Conservation (phyloP, 306 rosid species). For the Malus orientalis region DNA sequence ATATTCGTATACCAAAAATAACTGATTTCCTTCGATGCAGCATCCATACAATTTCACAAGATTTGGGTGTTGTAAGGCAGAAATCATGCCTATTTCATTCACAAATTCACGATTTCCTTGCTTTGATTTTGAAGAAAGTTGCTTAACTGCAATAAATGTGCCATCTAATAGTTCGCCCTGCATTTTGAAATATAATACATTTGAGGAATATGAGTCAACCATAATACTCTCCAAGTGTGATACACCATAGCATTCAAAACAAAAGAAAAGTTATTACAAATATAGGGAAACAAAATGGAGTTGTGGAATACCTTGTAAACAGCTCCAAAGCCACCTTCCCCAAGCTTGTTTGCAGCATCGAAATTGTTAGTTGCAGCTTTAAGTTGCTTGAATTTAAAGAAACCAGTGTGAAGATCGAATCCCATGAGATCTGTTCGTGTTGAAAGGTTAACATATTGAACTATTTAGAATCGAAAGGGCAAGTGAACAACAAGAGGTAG, state of each 20-base stretch:
- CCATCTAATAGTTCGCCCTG: slow-evolving; percentile 12
- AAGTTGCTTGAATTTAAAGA: slow-evolving; percentile 35
- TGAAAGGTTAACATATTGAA: neutral
- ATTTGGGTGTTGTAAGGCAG: slow-evolving; percentile 5
- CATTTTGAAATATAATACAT: neutral
- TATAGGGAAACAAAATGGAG: neutral
- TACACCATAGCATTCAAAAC: neutral
- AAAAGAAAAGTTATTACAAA: neutral
- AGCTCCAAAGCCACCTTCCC: slow-evolving; percentile 10
- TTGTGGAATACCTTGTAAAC: slow-evolving; percentile 3
- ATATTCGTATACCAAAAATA: slow-evolving; percentile 8
- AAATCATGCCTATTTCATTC: slow-evolving; percentile 16
- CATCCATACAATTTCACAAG: slow-evolving; percentile 1
- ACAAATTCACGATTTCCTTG: slow-evolving; percentile 9
- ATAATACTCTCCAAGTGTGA: neutral
- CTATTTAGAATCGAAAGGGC: neutral
- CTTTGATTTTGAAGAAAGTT: slow-evolving; percentile 8
- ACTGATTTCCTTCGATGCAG: slow-evolving; percentile 12
- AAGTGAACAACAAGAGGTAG: neutral
- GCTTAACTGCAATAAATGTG: slow-evolving; percentile 10
- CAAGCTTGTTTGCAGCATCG: slow-evolving; percentile 10
- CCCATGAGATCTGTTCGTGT: slow-evolving; percentile 24
- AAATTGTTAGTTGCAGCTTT: slow-evolving; percentile 13
- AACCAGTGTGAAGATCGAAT: slow-evolving; percentile 24
- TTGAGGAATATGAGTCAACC: neutral